These are phyloP conservation scores for Lizanozyma gosingica DNA, from an alignment of 1,139 yeast species.

Conservation along the genomic window DNA sequence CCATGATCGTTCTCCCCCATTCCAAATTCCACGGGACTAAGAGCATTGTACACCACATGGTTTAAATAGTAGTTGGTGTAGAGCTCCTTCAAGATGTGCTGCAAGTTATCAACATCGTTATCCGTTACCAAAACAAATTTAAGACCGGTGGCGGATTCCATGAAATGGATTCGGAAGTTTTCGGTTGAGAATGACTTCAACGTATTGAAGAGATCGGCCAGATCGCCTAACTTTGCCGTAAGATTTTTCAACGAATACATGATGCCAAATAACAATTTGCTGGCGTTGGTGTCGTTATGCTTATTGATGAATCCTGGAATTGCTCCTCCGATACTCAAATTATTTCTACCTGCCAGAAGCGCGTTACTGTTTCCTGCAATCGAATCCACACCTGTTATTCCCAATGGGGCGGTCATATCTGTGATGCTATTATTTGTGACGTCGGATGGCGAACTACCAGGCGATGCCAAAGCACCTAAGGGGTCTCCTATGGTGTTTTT, in stretches of 20 bases:
- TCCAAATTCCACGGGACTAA: slow-evolving; percentile 45
- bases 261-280: slow-evolving; percentile 83
- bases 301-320: slow-evolving; percentile 25
- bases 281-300: slow-evolving; percentile 52
- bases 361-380: too few species aligned
- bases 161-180: slow-evolving; percentile 66
- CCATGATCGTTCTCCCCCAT: slow-evolving; percentile 14
- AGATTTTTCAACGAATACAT: slow-evolving; percentile 72
- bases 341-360: too few species aligned
- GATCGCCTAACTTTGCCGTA: slow-evolving; percentile 48
- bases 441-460: not conserved
- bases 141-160: slow-evolving; percentile 71
- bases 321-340: not conserved
- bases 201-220: slow-evolving; percentile 28
- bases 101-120: slow-evolving; percentile 50
- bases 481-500: not conserved
- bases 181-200: slow-evolving; percentile 65
- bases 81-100: slow-evolving; percentile 53
- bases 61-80: slow-evolving; percentile 62
- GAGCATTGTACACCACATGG: slow-evolving; percentile 58
- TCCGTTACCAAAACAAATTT: slow-evolving; percentile 73
- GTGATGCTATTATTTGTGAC: not conserved
- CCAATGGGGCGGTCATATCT: not conserved
- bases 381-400: too few species aligned
- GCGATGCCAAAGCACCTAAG: not conserved